A percentile compares a stretch with the other conserved stretches of the same genome.
Conservation (phyloP, 371 early-diverging fungal genomes). For the Cladochytrium tenue region DNA sequence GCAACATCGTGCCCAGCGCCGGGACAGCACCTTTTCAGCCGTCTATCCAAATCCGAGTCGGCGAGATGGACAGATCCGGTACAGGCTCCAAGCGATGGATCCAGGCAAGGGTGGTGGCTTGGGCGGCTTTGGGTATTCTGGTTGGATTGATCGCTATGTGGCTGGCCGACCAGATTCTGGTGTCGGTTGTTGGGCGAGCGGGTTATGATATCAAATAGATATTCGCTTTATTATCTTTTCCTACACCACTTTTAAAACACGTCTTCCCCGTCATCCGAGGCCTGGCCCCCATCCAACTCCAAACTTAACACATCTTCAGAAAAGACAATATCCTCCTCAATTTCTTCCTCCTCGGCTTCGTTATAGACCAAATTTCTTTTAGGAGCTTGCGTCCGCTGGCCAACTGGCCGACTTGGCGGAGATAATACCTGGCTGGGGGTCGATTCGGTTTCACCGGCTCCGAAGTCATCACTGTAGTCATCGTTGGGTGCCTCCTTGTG, state of each 20-base stretch:
- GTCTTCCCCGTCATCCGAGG: neutral
- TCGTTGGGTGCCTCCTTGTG: too few species aligned
- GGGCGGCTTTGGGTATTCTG: constrained; percentile 22
- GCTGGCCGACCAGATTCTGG: constrained; percentile 17
- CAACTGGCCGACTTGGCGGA: neutral
- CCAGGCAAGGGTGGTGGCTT: constrained; percentile 15
- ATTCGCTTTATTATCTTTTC: too few species aligned
- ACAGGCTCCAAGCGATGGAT: constrained; percentile 1
- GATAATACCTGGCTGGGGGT: neutral
- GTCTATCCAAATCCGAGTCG: too few species aligned
- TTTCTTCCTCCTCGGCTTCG: neutral
- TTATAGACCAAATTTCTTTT: neutral
- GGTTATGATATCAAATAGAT: neutral
- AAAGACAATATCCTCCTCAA: constrained; percentile 7
- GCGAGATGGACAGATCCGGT: too few species aligned
- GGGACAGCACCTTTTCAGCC: too few species aligned
- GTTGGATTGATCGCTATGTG: constrained; percentile 18
- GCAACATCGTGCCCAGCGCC: neutral
- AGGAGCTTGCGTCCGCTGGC: neutral
- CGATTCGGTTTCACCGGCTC: constrained; percentile 3
- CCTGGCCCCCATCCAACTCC: neutral
- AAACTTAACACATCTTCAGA: neutral
- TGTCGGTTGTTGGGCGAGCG: neutral
- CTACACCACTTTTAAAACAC: neutral
- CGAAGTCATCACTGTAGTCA: constrained; percentile 4